Percentiles rank a stretch among this genome's conserved stretches.
Conservation (phyloP, 371 early-diverging fungal species). For the Aphelidium insulamus region DNA sequence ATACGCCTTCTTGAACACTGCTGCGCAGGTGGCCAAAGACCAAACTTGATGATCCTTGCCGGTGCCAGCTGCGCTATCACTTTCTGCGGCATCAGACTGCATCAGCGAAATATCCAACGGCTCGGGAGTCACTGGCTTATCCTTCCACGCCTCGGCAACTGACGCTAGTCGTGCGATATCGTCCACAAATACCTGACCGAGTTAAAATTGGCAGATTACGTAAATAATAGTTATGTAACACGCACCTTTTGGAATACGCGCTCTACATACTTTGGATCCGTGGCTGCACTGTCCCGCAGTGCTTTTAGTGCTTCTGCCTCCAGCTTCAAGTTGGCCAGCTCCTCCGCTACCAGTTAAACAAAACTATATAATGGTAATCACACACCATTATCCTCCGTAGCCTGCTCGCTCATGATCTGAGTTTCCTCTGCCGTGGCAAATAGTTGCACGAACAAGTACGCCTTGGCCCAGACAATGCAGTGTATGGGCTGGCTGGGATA, state of each 20-base stretch:
- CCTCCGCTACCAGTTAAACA: slow-evolving; percentile 22
- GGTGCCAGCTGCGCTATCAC: neutral
- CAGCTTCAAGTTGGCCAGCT: slow-evolving; percentile 37
- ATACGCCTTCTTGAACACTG: slow-evolving; percentile 20
- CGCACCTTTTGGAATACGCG: slow-evolving; percentile 61
- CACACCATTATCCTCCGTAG: slow-evolving; percentile 5
- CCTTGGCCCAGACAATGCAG: slow-evolving; percentile 98
- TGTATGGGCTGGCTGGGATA: slow-evolving; percentile 93
- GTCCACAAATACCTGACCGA: slow-evolving; percentile 34
- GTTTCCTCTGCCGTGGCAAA: slow-evolving; percentile 40
- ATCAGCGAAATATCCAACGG: too few relatives aligned
- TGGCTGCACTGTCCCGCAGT: slow-evolving; percentile 32
- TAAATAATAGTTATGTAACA: neutral
- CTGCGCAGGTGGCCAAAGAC: slow-evolving; percentile 20
- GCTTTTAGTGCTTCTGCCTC: slow-evolving; percentile 43
- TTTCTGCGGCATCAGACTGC: neutral
- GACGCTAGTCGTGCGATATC: slow-evolving; percentile 53
- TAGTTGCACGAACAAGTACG: slow-evolving; percentile 61
- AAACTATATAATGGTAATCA: neutral
- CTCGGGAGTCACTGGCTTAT: too few relatives aligned
- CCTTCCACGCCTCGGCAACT: slow-evolving; percentile 82
- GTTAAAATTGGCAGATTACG: too few relatives aligned
- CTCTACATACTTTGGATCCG: slow-evolving; percentile 34
- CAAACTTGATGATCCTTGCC: slow-evolving; percentile 43
- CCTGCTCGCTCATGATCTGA: slow-evolving; percentile 8